A percentile compares a stretch with the other conserved stretches of the same genome.
Evolutionary conservation across 768 basidiomycete genomes (phyloP).

Genomic region (Suillus hirtellus): DNA sequence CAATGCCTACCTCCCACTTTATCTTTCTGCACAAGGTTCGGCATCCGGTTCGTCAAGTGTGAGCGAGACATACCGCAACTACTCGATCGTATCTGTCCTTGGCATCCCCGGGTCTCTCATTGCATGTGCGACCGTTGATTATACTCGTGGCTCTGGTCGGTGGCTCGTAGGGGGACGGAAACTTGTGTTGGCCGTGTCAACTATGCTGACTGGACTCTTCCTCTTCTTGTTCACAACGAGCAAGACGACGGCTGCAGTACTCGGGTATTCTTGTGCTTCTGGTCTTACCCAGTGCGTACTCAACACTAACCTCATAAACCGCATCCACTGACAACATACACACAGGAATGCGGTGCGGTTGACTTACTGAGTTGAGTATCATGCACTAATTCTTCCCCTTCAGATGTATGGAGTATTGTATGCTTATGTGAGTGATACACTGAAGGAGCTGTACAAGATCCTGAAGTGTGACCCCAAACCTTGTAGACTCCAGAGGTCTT

Average conservation of each 20-base stretch:
- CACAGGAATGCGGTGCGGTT: conserved; percentile 38
- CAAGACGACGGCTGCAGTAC: conserved; percentile 36
- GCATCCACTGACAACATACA: background rate
- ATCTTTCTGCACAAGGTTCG: conserved; percentile 39
- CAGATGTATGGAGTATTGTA: conserved; percentile 55
- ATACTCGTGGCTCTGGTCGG: conserved; percentile 33
- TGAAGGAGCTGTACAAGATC: background rate
- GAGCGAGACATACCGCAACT: conserved; percentile 45
- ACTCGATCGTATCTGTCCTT: conserved; percentile 47
- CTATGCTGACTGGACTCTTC: conserved; percentile 46
- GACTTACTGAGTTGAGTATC: background rate
- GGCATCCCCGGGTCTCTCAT: conserved; percentile 50
- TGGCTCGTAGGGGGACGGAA: conserved; percentile 47
- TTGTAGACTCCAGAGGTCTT: conserved; percentile 54
- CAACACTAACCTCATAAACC: background rate
- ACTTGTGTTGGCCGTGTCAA: conserved; percentile 46
- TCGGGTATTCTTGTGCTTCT: conserved; percentile 49
- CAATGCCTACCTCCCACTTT: conserved; percentile 51
- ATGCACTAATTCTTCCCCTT: conserved; percentile 8
- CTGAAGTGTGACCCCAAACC: background rate
- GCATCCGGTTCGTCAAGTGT: conserved; percentile 24
- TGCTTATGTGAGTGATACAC: conserved; percentile 36
- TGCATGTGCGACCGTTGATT: conserved; percentile 46
- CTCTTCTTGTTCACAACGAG: conserved; percentile 55
- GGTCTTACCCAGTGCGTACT: conserved; percentile 41